Conservation (phyloP, 2,329 filamentous ascomycete species). For the Colletotrichum incanum region DNA sequence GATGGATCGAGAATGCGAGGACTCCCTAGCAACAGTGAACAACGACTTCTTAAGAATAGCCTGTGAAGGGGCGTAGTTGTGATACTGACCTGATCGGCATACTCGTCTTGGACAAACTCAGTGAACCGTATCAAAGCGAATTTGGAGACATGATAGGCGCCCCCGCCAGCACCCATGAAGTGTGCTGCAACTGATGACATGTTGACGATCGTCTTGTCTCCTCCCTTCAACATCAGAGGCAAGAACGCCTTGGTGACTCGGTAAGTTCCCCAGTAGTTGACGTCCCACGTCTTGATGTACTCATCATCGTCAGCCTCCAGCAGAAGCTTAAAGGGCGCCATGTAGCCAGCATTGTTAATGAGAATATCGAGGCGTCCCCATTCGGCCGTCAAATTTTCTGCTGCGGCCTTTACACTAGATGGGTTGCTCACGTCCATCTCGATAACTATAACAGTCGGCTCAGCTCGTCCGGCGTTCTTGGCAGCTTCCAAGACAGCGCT, state of each 20-base stretch:
- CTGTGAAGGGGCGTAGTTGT: not conserved
- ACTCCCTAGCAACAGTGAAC: conserved; percentile 52
- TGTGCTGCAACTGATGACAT: conserved; percentile 62
- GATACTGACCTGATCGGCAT: conserved; percentile 47
- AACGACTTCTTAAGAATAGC: not conserved
- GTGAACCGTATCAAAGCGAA: conserved; percentile 65
- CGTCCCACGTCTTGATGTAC: conserved; percentile 65
- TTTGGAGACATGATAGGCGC: conserved; percentile 65
- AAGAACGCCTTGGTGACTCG: conserved; percentile 64
- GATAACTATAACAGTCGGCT: conserved; percentile 60
- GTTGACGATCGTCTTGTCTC: conserved; percentile 62
- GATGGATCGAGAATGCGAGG: conserved; percentile 58
- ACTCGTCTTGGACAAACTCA: conserved; percentile 64
- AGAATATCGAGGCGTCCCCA: conserved; percentile 59
- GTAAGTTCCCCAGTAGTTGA: conserved; percentile 67
- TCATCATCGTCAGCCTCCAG: conserved; percentile 56
- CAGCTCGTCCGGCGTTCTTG: conserved; percentile 48
- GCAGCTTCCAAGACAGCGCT: conserved; percentile 55
- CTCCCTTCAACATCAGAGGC: conserved; percentile 58
- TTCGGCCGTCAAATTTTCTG: conserved; percentile 42
- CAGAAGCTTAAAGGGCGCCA: conserved; percentile 51
- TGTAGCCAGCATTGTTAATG: conserved; percentile 61
- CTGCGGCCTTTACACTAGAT: conserved; percentile 52
- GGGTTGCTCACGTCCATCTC: conserved; percentile 56
- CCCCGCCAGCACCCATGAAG: conserved; percentile 52